Percentiles rank a stretch among this genome's conserved stretches.
Evolutionary conservation across 164 flowering plant species (phyloP).

Genomic region (Tinospora cordifolia): DNA sequence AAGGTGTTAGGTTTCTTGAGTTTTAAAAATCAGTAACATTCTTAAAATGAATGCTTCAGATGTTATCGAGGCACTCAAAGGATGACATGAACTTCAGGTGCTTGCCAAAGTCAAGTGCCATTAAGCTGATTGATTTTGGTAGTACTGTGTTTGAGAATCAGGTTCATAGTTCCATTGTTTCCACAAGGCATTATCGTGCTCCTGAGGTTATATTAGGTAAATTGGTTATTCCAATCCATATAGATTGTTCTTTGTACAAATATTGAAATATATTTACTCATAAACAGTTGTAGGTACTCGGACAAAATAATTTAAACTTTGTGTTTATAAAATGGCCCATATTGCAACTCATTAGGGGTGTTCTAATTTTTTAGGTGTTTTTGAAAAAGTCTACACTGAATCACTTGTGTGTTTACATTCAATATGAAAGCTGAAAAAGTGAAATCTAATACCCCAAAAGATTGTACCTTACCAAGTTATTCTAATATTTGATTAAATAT

Average conservation of each 20-base stretch:
- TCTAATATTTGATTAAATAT: too few relatives aligned
- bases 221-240: slow-evolving; percentile 13
- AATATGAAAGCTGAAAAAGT: too few relatives aligned
- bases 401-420: too few relatives aligned
- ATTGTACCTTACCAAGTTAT: too few relatives aligned
- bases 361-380: too few relatives aligned
- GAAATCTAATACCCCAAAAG: too few relatives aligned
- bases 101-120: slow-evolving; percentile 93
- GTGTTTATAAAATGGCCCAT: background rate
- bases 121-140: slow-evolving; percentile 98
- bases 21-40: slow-evolving; percentile 15
- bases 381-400: too few relatives aligned
- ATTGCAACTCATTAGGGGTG: too few relatives aligned
- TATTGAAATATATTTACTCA: background rate
- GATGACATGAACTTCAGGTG: slow-evolving; percentile 49
- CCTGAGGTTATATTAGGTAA: slow-evolving; percentile 96
- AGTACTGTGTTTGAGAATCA: slow-evolving; percentile 71
- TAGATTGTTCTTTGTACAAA: background rate
- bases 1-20: slow-evolving; percentile 19
- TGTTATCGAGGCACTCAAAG: slow-evolving; percentile 57
- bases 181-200: slow-evolving; percentile 92
- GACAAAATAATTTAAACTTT: background rate
- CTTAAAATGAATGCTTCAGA: slow-evolving; percentile 28
- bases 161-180: slow-evolving; percentile 70
- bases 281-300: background rate